Evolutionary conservation across 352 stramenopile genomes (phyloP), one percentile per base, ranked within the genome.

Genomic region (Blastocystis sp.): DNA sequence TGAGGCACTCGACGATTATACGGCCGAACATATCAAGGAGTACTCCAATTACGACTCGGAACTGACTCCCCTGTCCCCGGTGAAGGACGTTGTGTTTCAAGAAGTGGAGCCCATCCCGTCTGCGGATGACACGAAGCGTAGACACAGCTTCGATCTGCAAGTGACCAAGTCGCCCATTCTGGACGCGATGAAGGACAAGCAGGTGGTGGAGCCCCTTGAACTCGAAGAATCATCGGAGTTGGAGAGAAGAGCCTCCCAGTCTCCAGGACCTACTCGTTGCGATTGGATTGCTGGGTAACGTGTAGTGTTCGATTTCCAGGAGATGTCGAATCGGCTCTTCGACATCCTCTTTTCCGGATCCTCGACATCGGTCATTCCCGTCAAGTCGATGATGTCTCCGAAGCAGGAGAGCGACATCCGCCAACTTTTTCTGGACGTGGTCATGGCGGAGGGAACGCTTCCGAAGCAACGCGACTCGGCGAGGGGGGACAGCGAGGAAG

Each of bases 1-100:
- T 51, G 61, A 73, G 29, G 61, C 61, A 18, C 18, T 73, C n/a
- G 61, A 73, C 8, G 61, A 73, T 32, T 73, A 73, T 51, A 73
- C 61, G n/a, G 61, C 27, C 14, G 61, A 73, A 29, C 29, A 73
- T 51, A 40, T 73, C 34, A 32, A 73, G 27, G 61, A 46, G 32
- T 73, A 73, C 46, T 73, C 61, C 21, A 24, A 4, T 16, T 73
- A 73, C 29, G 32, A 73, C 9, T 53, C 29, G 18, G 61, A 73
- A 29, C 34, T 73, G 29, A 1, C n/a, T 7, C 38, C 40, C 29
- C 11, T 16, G 21, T 51, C 61, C 29, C 61, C 61, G 4, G 32
- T 67, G 24, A 44, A 67, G 24, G 57, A 67, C 18, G 7, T 21
- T n/a, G 32, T 14, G 8, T 38, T 14, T 44, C 11, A 67, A n/a